Evolutionary conservation across 2,329 filamentous ascomycete genomes (phyloP), one percentile per base, ranked within the genome.

Genomic region (Lomentospora prolificans): DNA sequence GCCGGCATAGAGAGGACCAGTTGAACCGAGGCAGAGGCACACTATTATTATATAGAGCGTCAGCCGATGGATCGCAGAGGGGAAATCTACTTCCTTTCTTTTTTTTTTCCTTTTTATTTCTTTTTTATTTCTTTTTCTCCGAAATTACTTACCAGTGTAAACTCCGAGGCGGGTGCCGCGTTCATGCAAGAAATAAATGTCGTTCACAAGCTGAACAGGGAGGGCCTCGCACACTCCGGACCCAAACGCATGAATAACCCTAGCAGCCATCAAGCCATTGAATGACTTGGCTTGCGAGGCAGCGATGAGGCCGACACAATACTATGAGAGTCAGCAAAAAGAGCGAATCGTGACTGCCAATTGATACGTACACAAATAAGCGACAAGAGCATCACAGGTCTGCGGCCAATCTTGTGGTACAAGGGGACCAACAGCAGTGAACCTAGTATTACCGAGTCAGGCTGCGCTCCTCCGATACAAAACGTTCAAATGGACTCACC

Each of bases 1-100:
- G 10, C 80, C 79, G 1, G 80, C 78, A 51, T 79, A 81, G 1
- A 84, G 67, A 0, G 80, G 78, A 1, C 79, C 78, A 0, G 77
- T 77, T 0, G 77, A 69, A 3, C 79, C 79, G 9, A 81, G 71
- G 60, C 79, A 82, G 44, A 83, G 72, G 52, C 74, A 76, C 24
- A 81, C 74, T 73, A n/a, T n/a, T n/a, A n/a, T n/a, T n/a, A n/a
- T n/a, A n/a, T n/a, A n/a, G n/a, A n/a, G n/a, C n/a, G n/a, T n/a
- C n/a, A n/a, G n/a, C n/a, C n/a, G n/a, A n/a, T n/a, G n/a, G n/a
- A n/a, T n/a, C n/a, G n/a, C n/a, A n/a, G n/a, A n/a, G n/a, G n/a
- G n/a, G n/a, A n/a, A n/a, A n/a, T n/a, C n/a, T n/a, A n/a, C n/a
- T n/a, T n/a, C n/a, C n/a, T n/a, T n/a, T n/a, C n/a, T n/a, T n/a